A percentile compares a stretch with the other conserved stretches of the same genome.
These are phyloP conservation scores for Lycium barbarum DNA, from an alignment of 257 asterid species.

Conservation along the genomic window DNA sequence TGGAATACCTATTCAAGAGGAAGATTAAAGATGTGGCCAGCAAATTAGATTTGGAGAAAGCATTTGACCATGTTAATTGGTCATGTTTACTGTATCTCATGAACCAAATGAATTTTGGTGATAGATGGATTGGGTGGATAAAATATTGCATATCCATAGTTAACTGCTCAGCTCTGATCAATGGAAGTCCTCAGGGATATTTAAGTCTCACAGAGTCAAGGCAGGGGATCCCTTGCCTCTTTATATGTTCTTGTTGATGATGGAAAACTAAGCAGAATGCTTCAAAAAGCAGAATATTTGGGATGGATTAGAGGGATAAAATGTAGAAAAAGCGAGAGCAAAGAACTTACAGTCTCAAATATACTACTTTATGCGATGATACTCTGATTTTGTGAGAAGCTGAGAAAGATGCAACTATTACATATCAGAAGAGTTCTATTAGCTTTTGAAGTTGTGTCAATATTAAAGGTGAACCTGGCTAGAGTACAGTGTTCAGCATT, in stretches of 20 bases:
- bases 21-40: no score
- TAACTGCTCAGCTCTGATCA: background rate
- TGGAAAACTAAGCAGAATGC: no score
- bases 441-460: background rate
- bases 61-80: no score
- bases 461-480: background rate
- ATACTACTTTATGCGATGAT: background rate
- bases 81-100: no score
- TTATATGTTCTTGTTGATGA: background rate
- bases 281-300: background rate
- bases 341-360: background rate
- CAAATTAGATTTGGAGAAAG: no score
- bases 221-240: background rate
- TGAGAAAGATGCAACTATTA: background rate
- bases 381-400: background rate
- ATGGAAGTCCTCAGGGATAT: background rate
- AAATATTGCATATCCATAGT: no score
- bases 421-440: background rate
- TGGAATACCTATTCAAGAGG: no score
- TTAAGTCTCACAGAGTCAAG: background rate
- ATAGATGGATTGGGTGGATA: no score
- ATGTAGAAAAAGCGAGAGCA: background rate
- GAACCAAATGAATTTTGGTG: no score
- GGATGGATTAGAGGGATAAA: background rate
- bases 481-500: constrained; percentile 23